Percentiles rank a stretch among this genome's conserved stretches.
Conservation (phyloP, 768 basidiomycete species). For the Chlorophyllum brunneum region DNA sequence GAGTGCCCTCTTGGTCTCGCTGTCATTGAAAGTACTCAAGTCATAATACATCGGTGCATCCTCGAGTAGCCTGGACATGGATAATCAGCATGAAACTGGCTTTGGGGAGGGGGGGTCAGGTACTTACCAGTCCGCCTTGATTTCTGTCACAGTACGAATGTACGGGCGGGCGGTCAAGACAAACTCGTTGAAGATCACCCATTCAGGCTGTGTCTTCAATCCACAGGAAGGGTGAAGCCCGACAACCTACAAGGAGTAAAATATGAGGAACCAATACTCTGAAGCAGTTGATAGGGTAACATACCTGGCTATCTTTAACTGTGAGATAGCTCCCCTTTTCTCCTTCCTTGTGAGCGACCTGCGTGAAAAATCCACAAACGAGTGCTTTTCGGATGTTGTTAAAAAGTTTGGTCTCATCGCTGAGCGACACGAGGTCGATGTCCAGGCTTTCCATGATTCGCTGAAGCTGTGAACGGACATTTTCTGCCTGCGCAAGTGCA, state of each 20-base stretch:
- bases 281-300: constrained; percentile 15
- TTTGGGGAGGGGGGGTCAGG: constrained; percentile 1
- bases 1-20: constrained; percentile 67
- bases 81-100: constrained; percentile 4
- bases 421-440: constrained; percentile 64
- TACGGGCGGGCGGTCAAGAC: constrained; percentile 86
- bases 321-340: constrained; percentile 87
- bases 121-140: constrained; percentile 77
- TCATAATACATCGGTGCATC: constrained; percentile 64
- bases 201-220: constrained; percentile 79
- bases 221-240: constrained; percentile 81
- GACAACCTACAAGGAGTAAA: constrained; percentile 46
- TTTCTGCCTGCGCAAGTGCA: constrained; percentile 87
- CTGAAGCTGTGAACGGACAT: constrained; percentile 85
- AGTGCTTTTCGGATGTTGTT: constrained; percentile 76
- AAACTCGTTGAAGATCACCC: constrained; percentile 84
- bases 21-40: constrained; percentile 54
- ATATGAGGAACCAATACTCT: neutral
- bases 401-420: constrained; percentile 69
- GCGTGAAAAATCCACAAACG: constrained; percentile 97
- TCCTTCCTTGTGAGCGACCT: constrained; percentile 92
- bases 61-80: constrained; percentile 32
- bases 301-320: constrained; percentile 90
- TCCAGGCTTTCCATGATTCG: constrained; percentile 91
- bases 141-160: constrained; percentile 88